Evolutionary conservation across 768 basidiomycete species (phyloP).

Genomic region (Leccinum subgranulosum): DNA sequence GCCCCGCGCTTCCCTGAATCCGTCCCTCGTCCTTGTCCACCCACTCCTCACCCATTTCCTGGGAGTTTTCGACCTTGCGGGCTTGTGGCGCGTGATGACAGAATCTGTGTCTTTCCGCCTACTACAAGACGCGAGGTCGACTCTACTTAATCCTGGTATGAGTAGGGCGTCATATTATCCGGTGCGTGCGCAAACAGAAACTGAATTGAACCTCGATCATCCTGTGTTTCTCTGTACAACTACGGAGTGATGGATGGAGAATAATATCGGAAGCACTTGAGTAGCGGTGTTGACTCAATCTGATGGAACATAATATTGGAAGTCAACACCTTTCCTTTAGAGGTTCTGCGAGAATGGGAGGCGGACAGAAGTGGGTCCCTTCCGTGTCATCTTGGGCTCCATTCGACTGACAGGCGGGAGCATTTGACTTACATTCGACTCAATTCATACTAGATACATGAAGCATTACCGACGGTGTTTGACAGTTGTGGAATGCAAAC

Average conservation of each 20-base stretch:
- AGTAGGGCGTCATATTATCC: neutral
- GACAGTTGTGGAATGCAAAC: neutral
- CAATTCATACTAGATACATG: neutral
- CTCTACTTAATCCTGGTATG: neutral
- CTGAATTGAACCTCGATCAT: neutral
- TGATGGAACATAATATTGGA: neutral
- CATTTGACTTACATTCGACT: neutral
- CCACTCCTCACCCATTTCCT: too few relatives aligned
- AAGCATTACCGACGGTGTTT: too few relatives aligned
- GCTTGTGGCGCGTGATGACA: neutral
- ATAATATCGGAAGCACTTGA: neutral
- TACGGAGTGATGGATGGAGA: neutral
- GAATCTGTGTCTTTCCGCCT: neutral
- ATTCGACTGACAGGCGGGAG: neutral
- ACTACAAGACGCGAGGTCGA: neutral
- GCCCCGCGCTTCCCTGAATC: too few relatives aligned
- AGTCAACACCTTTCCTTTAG: constrained; percentile 7
- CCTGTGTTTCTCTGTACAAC: neutral
- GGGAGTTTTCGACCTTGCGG: neutral
- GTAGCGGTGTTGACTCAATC: neutral
- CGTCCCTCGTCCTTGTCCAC: neutral
- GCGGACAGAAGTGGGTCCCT: neutral
- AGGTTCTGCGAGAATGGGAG: neutral
- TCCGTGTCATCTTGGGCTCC: neutral
- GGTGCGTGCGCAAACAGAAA: neutral